phyloP scores from a whole-genome alignment of 768 basidiomycete species.

The Infundibulicybe gibba region DNA sequence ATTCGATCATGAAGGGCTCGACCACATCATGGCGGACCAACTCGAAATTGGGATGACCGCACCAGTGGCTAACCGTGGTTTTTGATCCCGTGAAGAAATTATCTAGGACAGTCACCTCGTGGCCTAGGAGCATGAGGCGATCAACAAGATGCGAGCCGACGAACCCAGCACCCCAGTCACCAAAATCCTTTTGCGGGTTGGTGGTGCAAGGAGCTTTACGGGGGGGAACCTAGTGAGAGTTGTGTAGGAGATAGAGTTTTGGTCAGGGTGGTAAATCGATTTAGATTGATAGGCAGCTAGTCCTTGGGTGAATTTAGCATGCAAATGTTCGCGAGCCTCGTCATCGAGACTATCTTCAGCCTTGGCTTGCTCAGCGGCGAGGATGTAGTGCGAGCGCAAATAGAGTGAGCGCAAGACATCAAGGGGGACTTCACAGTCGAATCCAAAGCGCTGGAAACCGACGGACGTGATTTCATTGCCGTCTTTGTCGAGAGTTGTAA shows the following conservation, averaged over 20 bases:
- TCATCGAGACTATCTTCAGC: constrained; percentile 30
- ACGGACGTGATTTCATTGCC: constrained; percentile 76
- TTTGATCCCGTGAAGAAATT: constrained; percentile 99
- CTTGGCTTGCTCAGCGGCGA: constrained; percentile 32
- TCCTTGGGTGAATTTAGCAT: constrained; percentile 52
- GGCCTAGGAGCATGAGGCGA: constrained; percentile 95
- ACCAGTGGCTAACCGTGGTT: constrained; percentile 94
- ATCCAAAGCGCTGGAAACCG: constrained; percentile 84
- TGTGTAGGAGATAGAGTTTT: constrained; percentile 85
- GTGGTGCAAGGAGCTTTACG: constrained; percentile 79
- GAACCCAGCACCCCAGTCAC: constrained; percentile 99
- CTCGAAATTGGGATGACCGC: constrained; percentile 99
- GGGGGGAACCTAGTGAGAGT: constrained; percentile 91
- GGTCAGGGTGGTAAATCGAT: constrained; percentile 80
- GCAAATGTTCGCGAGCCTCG: constrained; percentile 37
- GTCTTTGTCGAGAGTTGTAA: constrained; percentile 66
- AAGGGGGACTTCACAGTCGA: constrained; percentile 81
- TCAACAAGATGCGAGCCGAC: constrained; percentile 98
- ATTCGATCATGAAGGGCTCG: constrained; percentile 98
- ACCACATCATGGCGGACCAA: constrained; percentile 97
- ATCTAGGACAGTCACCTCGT: constrained; percentile 95
- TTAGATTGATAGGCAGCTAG: constrained; percentile 67
- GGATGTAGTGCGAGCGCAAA: constrained; percentile 75
- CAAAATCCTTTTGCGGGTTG: constrained; percentile 81
- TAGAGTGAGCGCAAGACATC: constrained; percentile 86